Conservation (phyloP, 164 flowering plant species). For the Hamamelis virginiana region DNA sequence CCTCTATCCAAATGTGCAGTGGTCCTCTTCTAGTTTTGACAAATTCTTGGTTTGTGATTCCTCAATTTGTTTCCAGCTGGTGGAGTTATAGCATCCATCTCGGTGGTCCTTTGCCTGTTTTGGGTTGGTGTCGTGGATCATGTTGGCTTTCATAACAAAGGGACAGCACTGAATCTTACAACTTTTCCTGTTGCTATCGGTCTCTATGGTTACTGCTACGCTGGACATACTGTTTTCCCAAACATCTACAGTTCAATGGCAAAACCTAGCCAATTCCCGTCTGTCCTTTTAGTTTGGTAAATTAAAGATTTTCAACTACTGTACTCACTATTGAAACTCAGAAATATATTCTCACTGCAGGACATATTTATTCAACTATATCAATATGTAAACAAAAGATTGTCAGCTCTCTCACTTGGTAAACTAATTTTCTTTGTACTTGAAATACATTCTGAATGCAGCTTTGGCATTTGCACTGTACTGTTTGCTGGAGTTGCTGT, state of each 20-base stretch:
- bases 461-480: conserved; percentile 68
- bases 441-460: conserved; percentile 23
- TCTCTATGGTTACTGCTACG: conserved; percentile 89
- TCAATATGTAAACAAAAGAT: too few species aligned
- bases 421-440: not conserved
- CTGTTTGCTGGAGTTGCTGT: conserved; percentile 85
- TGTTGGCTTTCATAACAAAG: conserved; percentile 59
- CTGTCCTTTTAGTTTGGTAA: conserved; percentile 73
- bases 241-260: conserved; percentile 94
- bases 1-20: not conserved
- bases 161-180: conserved; percentile 54
- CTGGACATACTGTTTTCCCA: conserved; percentile 99
- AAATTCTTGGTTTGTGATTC: not conserved
- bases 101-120: conserved; percentile 75
- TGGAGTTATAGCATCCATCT: conserved; percentile 84
- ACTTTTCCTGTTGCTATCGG: conserved; percentile 95
- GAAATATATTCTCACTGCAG: too few species aligned
- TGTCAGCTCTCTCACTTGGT: too few species aligned
- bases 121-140: conserved; percentile 89
- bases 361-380: too few species aligned
- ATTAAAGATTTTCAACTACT: not conserved
- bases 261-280: conserved; percentile 66
- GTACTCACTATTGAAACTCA: not conserved
- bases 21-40: not conserved
- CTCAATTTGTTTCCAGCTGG: conserved; percentile 58